Conservation (phyloP, 169 alveolate genomes). For the Cryptosporidium viatorum region DNA sequence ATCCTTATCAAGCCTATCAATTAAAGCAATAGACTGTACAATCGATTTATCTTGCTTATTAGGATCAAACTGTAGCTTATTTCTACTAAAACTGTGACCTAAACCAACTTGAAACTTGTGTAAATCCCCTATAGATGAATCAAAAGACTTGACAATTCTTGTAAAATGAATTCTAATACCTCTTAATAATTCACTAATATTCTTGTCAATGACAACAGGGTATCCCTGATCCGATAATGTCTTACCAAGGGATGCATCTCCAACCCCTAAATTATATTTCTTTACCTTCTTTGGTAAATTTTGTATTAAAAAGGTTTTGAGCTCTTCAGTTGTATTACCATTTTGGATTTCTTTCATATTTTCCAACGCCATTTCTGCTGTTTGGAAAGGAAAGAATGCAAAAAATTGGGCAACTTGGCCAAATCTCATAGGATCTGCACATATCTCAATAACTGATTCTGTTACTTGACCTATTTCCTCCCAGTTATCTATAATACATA, state of each 20-base stretch:
- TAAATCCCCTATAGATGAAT: slow-evolving; percentile 81
- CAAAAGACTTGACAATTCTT: slow-evolving; percentile 81
- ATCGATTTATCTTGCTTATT: slow-evolving; percentile 97
- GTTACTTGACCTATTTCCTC: slow-evolving; percentile 90
- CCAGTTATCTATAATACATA: slow-evolving; percentile 89
- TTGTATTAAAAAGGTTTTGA: slow-evolving; percentile 86
- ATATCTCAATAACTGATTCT: slow-evolving; percentile 86
- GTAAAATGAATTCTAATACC: slow-evolving; percentile 90
- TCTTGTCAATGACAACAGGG: slow-evolving; percentile 83
- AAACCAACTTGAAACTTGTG: slow-evolving; percentile 93
- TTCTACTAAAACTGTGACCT: slow-evolving; percentile 94
- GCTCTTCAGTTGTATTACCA: slow-evolving; percentile 87
- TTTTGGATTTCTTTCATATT: slow-evolving; percentile 89
- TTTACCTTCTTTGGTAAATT: slow-evolving; percentile 88
- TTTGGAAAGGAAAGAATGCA: slow-evolving; percentile 92
- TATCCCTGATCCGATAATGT: slow-evolving; percentile 84
- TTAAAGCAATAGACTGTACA: slow-evolving; percentile 94
- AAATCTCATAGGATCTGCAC: slow-evolving; percentile 86
- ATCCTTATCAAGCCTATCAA: slow-evolving; percentile 95
- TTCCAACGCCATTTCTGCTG: slow-evolving; percentile 93
- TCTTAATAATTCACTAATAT: slow-evolving; percentile 87
- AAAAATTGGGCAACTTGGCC: slow-evolving; percentile 88
- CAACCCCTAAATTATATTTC: slow-evolving; percentile 87
- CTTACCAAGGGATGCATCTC: slow-evolving; percentile 86
- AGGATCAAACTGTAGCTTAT: slow-evolving; percentile 93